Conservation (phyloP, 2,329 filamentous ascomycete genomes). For the Colletotrichum somersetense region DNA sequence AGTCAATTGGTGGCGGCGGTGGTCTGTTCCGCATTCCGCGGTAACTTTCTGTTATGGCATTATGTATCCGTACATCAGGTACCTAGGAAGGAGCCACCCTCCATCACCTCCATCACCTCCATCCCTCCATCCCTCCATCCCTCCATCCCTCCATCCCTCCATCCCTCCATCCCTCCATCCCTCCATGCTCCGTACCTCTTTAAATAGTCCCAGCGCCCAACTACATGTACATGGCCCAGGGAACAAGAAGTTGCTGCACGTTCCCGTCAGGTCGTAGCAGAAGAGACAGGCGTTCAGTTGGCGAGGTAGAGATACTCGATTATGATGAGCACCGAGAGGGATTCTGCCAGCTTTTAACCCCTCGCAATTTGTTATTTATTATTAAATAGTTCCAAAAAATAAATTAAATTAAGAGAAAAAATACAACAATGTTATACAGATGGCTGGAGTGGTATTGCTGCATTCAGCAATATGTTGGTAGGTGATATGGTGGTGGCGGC, state of each 20-base stretch:
- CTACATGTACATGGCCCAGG: slow-evolving; percentile 19
- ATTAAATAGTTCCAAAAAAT: too few species aligned
- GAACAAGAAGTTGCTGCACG: slow-evolving; percentile 31
- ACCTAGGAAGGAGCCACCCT: slow-evolving; percentile 8
- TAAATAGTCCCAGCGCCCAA: slow-evolving; percentile 11
- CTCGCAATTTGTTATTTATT: background rate
- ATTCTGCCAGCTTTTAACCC: rapidly evolving
- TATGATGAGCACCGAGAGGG: background rate
- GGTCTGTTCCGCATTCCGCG: slow-evolving; percentile 17
- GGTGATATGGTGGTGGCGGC: slow-evolving; percentile 28
- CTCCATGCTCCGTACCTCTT: background rate
- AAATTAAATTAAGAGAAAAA: background rate
- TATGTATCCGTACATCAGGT: background rate
- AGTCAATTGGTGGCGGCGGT: slow-evolving; percentile 35
- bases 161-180: background rate
- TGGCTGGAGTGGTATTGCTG: background rate
- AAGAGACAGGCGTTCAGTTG: slow-evolving; percentile 25
- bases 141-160: too few species aligned
- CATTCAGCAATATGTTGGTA: background rate
- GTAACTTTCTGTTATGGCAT: slow-evolving; percentile 13
- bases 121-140: too few species aligned
- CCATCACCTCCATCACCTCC: background rate
- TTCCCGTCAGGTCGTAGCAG: slow-evolving; percentile 31
- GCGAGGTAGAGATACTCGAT: slow-evolving; percentile 15
- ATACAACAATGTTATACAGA: too few species aligned